Conservation (phyloP, 352 stramenopile species). For the Phytophthora sp. region DNA sequence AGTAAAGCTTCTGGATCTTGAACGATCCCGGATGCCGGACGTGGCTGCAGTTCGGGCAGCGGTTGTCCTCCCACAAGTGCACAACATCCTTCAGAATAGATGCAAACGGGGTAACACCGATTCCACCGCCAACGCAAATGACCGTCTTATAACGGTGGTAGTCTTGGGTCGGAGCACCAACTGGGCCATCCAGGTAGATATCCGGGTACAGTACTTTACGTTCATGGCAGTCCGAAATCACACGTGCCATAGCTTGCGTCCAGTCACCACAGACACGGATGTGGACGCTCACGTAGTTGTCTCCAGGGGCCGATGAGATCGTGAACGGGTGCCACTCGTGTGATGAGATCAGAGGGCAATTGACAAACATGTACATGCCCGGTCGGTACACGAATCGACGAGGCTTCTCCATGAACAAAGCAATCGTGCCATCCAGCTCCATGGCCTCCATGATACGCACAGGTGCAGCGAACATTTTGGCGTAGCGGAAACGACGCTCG, state of each 20-base stretch:
- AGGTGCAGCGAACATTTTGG: conserved; percentile 69
- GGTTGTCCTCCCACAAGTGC: conserved; percentile 78
- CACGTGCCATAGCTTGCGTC: conserved; percentile 61
- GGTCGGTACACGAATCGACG: conserved; percentile 74
- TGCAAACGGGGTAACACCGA: conserved; percentile 85
- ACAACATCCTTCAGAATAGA: conserved; percentile 84
- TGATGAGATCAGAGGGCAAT: conserved; percentile 78
- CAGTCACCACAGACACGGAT: conserved; percentile 80
- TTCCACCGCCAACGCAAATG: conserved; percentile 76
- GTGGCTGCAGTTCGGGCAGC: conserved; percentile 75
- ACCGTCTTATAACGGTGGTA: conserved; percentile 82
- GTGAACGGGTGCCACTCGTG: conserved; percentile 94
- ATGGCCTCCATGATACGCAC: conserved; percentile 73
- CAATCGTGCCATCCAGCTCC: conserved; percentile 69
- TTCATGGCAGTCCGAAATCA: conserved; percentile 71
- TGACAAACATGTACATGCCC: conserved; percentile 91
- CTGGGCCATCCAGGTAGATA: conserved; percentile 77
- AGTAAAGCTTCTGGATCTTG: conserved; percentile 87
- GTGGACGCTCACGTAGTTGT: conserved; percentile 86
- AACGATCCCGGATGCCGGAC: conserved; percentile 74
- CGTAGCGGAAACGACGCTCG: conserved; percentile 73
- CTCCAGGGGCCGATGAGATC: conserved; percentile 83
- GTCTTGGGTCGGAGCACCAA: conserved; percentile 76
- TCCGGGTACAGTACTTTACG: conserved; percentile 68
- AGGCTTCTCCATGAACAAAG: conserved; percentile 82